Evolutionary conservation across 805 yeast species (phyloP).

Genomic region (Wickerhamiella australiensis): DNA sequence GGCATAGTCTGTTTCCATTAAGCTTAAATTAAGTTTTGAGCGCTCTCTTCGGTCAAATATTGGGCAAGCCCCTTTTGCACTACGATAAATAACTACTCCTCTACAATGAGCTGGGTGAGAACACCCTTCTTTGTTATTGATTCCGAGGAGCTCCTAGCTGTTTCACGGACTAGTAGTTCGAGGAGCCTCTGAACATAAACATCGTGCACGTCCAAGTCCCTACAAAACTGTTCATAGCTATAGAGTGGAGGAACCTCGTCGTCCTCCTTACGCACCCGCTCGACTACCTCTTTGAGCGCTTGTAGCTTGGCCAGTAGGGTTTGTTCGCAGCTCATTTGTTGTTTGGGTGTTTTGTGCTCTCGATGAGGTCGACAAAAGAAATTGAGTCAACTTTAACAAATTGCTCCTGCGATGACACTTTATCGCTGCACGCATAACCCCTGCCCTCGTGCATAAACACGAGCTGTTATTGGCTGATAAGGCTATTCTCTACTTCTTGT

Average conservation of each 20-base stretch:
- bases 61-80: no score
- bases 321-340: slow-evolving; percentile 7
- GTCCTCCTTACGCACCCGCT: slow-evolving; percentile 8
- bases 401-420: slow-evolving; percentile 5
- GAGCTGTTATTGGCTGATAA: slow-evolving; percentile 2
- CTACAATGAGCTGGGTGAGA: slow-evolving; percentile 7
- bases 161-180: slow-evolving; percentile 22
- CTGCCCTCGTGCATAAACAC: slow-evolving; percentile 2
- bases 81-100: slow-evolving; percentile 23
- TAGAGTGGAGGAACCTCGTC: slow-evolving; percentile 17
- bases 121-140: neutral
- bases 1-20: no score
- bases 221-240: slow-evolving; percentile 22
- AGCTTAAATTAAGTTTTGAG: no score
- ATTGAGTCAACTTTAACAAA: neutral
- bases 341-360: neutral
- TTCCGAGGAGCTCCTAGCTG: slow-evolving; percentile 12
- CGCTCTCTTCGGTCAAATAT: no score
- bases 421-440: slow-evolving; percentile 2
- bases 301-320: slow-evolving; percentile 15
- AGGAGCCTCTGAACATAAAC: slow-evolving; percentile 19
- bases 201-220: slow-evolving; percentile 22
- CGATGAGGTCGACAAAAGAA: neutral
- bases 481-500: no score
- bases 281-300: slow-evolving; percentile 14